Conservation (phyloP, 768 basidiomycete genomes). For the Lactifluus volemus region DNA sequence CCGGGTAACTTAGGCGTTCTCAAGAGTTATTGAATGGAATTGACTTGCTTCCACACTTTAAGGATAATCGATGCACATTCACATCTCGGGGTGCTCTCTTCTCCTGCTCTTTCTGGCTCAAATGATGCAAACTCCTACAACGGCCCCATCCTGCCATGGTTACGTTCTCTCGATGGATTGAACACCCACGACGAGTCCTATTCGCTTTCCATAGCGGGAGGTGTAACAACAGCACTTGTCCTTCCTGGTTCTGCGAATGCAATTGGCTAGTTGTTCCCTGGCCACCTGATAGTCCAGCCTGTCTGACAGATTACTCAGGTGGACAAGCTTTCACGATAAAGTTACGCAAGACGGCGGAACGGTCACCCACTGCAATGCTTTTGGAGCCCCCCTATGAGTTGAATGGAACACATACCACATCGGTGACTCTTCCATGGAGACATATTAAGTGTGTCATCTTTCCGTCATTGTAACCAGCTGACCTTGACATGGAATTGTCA, state of each 20-base stretch:
- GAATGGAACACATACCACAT: conserved; percentile 40
- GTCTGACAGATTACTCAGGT: conserved; percentile 33
- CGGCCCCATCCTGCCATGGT: conserved; percentile 50
- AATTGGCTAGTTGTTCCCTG: conserved; percentile 3
- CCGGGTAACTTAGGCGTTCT: conserved; percentile 35
- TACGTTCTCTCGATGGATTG: conserved; percentile 68
- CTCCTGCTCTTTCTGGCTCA: conserved; percentile 25
- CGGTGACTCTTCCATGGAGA: conserved; percentile 47
- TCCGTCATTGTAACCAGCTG: neutral
- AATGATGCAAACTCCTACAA: conserved; percentile 39
- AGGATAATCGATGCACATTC: conserved; percentile 39
- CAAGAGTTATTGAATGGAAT: neutral
- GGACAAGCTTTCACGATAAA: conserved; percentile 77
- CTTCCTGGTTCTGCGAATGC: conserved; percentile 58
- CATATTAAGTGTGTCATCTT: conserved; percentile 58
- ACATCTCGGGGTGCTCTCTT: conserved; percentile 34
- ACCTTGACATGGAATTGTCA: neutral
- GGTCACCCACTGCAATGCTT: conserved; percentile 63
- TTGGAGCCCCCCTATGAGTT: conserved; percentile 66
- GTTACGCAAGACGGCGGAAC: conserved; percentile 63
- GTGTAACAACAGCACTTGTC: conserved; percentile 68
- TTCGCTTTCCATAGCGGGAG: conserved; percentile 64
- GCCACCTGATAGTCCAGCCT: neutral
- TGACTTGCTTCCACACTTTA: neutral
- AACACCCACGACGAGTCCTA: conserved; percentile 77